Evolutionary conservation across 768 basidiomycete species (phyloP), one percentile per base, ranked within the genome.

Genomic region (Boletus reticuloceps): DNA sequence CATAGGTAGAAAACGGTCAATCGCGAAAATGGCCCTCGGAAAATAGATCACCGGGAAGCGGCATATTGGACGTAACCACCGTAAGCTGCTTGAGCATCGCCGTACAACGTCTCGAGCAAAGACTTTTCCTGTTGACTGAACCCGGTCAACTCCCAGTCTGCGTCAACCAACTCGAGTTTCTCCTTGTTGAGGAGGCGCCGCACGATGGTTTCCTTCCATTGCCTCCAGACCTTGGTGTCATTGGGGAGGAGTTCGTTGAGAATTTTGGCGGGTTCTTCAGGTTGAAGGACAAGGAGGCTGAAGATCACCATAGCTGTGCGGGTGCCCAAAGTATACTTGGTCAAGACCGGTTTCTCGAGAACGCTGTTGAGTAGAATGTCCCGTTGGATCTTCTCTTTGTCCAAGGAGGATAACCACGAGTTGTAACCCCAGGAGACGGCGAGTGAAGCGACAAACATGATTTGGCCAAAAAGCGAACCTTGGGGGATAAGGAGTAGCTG

Each of bases 361-460:
- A 71, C 69, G 2, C 44, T 58, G 22, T 60, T 25, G 12, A 72
- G 17, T 6, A 72, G 19, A 12, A 73, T 53, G 20, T 61, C 47
- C 25, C 55, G 61, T 54, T 75, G 65, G 10, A 65, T 58, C 40
- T 58, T 61, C 14, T 68, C 70, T 50, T 58, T 70, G 45, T 80
- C 75, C 72, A 79, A 60, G 9, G 69, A 71, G 4, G 74, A 69
- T 2, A 75, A 48, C 61, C 65, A 74, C 11, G 65, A 67, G 42
- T 73, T 75, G 47, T 75, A 74, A 4, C 58, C 20, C 71, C 71
- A 74, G 14, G 74, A 75, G 32, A 72, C 66, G 14, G 53, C 67
- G 8, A 74, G 69, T 0, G 72, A 67, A 12, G 51, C 0, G 38
- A 74, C 61, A 46, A 74, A 75, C 64, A 74, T 61, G 53, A 71